Conservation (phyloP, 371 early-diverging fungal genomes). For the Saksenaea vasiformis region DNA sequence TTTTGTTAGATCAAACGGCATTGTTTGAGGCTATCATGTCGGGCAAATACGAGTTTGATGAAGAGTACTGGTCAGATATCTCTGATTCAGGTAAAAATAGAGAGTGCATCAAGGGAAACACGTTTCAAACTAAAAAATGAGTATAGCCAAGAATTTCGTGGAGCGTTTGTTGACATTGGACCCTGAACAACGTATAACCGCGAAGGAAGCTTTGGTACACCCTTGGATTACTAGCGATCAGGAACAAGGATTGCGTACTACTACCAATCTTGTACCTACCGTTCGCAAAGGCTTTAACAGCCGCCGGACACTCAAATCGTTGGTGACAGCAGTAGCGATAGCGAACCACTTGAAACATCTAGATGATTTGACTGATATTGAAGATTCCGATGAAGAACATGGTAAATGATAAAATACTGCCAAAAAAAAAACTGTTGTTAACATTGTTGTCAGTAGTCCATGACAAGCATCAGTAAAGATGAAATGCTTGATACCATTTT, state of each 20-base stretch:
- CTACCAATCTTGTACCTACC: constrained; percentile 30
- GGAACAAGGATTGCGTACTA: constrained; percentile 20
- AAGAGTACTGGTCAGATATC: constrained; percentile 79
- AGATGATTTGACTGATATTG: constrained; percentile 19
- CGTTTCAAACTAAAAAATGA: neutral
- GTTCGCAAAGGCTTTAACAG: constrained; percentile 26
- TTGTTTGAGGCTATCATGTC: constrained; percentile 67
- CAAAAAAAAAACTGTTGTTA: neutral
- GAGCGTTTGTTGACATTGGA: constrained; percentile 70
- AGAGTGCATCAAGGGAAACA: neutral
- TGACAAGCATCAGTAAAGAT: neutral
- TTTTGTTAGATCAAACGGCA: constrained; percentile 49
- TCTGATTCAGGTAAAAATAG: constrained; percentile 59
- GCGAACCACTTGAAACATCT: constrained; percentile 25
- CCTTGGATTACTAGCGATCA: constrained; percentile 64
- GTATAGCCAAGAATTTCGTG: constrained; percentile 86
- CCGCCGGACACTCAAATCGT: constrained; percentile 20
- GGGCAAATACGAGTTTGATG: constrained; percentile 73
- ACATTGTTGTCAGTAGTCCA: neutral
- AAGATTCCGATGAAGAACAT: constrained; percentile 4
- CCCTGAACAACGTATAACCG: constrained; percentile 73
- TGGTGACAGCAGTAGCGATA: constrained; percentile 21
- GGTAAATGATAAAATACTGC: neutral
- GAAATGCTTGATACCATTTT: neutral
- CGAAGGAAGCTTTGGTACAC: constrained; percentile 72